These are phyloP conservation scores for Knoxdaviesia capensis DNA, from an alignment of 2,329 filamentous ascomycete genomes.

Conservation along the genomic window DNA sequence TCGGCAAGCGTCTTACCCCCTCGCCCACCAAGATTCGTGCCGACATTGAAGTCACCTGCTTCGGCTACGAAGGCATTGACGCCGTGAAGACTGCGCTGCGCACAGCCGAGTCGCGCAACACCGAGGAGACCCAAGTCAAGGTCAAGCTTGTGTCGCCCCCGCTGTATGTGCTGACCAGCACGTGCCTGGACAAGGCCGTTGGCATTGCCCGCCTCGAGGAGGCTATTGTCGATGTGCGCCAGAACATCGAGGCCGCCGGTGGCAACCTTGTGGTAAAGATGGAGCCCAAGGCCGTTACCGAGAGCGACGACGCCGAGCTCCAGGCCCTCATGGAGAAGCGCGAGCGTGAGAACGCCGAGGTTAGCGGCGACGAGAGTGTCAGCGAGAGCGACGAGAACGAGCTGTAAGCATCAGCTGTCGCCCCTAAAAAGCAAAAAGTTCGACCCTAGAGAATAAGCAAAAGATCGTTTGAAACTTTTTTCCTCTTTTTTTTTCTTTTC, in stretches of 20 bases:
- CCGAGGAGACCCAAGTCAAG: slow-evolving; percentile 83
- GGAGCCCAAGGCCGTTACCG: slow-evolving; percentile 97
- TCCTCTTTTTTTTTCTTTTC: background rate
- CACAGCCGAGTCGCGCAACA: slow-evolving; percentile 84
- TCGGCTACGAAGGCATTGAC: slow-evolving; percentile 94
- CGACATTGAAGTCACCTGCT: slow-evolving; percentile 90
- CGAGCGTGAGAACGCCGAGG: slow-evolving; percentile 91
- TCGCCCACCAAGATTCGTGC: slow-evolving; percentile 98
- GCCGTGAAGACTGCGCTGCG: slow-evolving; percentile 87
- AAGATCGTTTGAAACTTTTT: background rate
- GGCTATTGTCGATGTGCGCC: slow-evolving; percentile 72
- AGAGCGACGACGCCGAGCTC: slow-evolving; percentile 92
- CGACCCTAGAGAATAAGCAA: background rate
- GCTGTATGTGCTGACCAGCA: slow-evolving; percentile 87
- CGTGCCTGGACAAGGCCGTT: slow-evolving; percentile 78
- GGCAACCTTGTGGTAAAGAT: slow-evolving; percentile 84
- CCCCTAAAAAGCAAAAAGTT: background rate
- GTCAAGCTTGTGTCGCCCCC: slow-evolving; percentile 96
- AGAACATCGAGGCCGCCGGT: slow-evolving; percentile 56
- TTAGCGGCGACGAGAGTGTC: slow-evolving; percentile 91
- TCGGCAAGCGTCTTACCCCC: slow-evolving; percentile 88
- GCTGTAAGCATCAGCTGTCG: slow-evolving; percentile 17
- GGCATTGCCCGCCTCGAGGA: slow-evolving; percentile 74
- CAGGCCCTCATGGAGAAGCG: slow-evolving; percentile 98
- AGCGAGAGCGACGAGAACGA: slow-evolving; percentile 84